These are phyloP conservation scores for Xanthoconium separans DNA, from an alignment of 1,284 basidiomycete genomes.

Conservation along the genomic window DNA sequence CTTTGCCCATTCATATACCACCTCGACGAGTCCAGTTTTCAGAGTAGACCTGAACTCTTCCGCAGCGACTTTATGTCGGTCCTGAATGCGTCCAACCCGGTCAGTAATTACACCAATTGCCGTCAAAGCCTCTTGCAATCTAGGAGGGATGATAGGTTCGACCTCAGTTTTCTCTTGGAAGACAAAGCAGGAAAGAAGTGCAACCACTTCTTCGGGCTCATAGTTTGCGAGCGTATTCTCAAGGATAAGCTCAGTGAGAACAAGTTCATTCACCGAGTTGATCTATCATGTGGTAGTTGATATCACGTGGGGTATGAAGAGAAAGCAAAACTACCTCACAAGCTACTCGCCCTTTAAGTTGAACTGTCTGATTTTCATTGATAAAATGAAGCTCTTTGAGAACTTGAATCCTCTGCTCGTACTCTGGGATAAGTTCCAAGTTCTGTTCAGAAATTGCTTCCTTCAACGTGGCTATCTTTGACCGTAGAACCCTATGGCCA, in stretches of 20 bases:
- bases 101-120: conserved; percentile 84
- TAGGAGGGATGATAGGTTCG: conserved; percentile 77
- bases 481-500: conserved; percentile 69
- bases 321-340: conserved; percentile 70
- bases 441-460: conserved; percentile 93
- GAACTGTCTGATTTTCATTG: conserved; percentile 90
- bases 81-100: conserved; percentile 77
- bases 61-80: conserved; percentile 73
- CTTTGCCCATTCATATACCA: conserved; percentile 98
- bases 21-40: conserved; percentile 91
- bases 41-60: conserved; percentile 76
- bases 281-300: conserved; percentile 87
- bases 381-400: conserved; percentile 92
- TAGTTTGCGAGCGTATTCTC: conserved; percentile 92
- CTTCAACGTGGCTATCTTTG: conserved; percentile 74
- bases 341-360: conserved; percentile 95
- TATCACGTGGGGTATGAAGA: neutral
- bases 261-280: conserved; percentile 94
- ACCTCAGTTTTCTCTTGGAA: conserved; percentile 97
- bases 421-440: conserved; percentile 94
- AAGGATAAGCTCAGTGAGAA: conserved; percentile 94
- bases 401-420: conserved; percentile 91
- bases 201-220: conserved; percentile 96
- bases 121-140: conserved; percentile 77
- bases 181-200: conserved; percentile 92